Evolutionary conservation across 306 rosid species (phyloP).

Genomic region (Cicer yamashitae): DNA sequence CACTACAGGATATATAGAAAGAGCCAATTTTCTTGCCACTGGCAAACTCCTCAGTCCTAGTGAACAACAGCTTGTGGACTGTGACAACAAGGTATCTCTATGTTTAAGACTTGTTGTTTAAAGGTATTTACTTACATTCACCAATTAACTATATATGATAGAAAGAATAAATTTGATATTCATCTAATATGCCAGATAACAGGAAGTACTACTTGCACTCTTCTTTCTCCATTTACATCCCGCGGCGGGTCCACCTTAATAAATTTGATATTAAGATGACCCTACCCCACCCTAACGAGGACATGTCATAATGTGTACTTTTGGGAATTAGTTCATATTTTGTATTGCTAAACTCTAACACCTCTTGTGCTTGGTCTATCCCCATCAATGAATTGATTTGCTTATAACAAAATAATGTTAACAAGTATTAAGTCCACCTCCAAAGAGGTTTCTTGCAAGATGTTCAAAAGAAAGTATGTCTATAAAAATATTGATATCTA

Average conservation of each 20-base stretch:
- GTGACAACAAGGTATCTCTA: constrained; percentile 64
- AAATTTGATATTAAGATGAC: background rate
- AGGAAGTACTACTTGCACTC: too few relatives aligned
- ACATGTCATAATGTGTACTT: background rate
- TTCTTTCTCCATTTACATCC: too few relatives aligned
- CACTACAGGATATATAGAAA: constrained; percentile 86
- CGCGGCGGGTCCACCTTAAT: too few relatives aligned
- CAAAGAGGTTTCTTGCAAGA: too few relatives aligned
- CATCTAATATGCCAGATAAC: too few relatives aligned
- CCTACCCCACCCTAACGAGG: background rate
- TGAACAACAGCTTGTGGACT: constrained; percentile 93
- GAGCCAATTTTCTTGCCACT: constrained; percentile 77
- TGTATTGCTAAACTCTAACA: background rate
- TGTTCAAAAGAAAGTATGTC: too few relatives aligned
- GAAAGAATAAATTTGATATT: background rate
- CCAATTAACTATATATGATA: too few relatives aligned
- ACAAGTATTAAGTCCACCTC: too few relatives aligned
- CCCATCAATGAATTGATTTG: background rate
- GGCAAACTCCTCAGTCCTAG: constrained; percentile 88
- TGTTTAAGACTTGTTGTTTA: too few relatives aligned
- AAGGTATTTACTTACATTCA: too few relatives aligned
- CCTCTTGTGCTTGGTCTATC: background rate
- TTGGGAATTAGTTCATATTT: background rate
- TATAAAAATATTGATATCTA: too few relatives aligned
- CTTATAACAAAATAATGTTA: background rate